These are phyloP conservation scores for Cyanophora paradoxa DNA, from an alignment of 78 protist species.

Conservation along the genomic window DNA sequence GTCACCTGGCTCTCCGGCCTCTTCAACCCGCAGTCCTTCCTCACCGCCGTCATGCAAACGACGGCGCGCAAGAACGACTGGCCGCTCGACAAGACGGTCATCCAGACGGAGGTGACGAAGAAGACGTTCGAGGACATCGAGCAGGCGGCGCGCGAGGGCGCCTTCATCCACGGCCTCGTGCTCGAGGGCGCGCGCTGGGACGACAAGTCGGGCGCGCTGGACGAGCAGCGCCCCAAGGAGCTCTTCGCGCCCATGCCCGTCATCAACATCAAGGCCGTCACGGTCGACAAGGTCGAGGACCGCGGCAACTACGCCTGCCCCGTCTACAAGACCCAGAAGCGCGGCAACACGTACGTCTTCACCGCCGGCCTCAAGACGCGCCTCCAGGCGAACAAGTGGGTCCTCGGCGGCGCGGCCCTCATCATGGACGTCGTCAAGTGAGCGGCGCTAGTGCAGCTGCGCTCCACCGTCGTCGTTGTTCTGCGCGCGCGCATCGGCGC, in stretches of 20 bases:
- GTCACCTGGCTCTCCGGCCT: conserved; percentile 51
- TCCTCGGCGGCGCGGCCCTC: conserved; percentile 60
- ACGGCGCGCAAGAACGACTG: conserved; percentile 63
- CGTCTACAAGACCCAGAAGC: conserved; percentile 37
- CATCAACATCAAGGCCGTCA: conserved; percentile 44
- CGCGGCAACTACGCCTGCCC: conserved; percentile 64
- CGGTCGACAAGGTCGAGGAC: conserved; percentile 49
- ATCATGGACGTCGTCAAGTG: conserved; percentile 20
- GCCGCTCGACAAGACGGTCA: conserved; percentile 51
- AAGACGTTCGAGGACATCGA: conserved; percentile 43
- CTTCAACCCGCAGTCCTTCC: conserved; percentile 72
- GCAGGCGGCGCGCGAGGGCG: conserved; percentile 60
- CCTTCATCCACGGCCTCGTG: conserved; percentile 62
- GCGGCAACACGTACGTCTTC: conserved; percentile 48
- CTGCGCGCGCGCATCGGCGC: too few species aligned
- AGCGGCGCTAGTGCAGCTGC: too few species aligned
- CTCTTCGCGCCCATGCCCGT: conserved; percentile 56
- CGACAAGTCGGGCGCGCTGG: conserved; percentile 20
- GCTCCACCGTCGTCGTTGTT: too few species aligned
- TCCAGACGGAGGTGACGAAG: conserved; percentile 60
- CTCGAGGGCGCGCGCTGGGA: conserved; percentile 81
- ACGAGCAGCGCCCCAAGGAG: conserved; percentile 48
- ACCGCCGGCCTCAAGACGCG: conserved; percentile 29
- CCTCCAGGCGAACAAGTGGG: conserved; percentile 53
- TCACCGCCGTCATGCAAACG: conserved; percentile 64